Evolutionary conservation across 306 rosid genomes (phyloP), one percentile per base, ranked within the genome.

Genomic region (Crataegus laevigata): DNA sequence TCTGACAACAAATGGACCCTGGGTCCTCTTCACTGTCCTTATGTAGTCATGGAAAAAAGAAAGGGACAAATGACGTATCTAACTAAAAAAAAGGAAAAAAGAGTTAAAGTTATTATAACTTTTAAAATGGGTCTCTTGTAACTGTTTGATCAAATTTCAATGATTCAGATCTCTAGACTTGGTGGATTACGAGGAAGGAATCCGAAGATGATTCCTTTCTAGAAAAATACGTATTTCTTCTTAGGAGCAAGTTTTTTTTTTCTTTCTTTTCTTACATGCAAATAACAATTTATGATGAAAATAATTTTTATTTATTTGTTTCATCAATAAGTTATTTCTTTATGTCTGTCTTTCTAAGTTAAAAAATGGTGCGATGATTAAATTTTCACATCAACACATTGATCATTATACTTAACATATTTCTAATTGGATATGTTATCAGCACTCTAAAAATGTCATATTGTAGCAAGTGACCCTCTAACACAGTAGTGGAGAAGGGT

Each of bases 91-190:
- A 6, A 8, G 40, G 2, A 36, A 36, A 34, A 36, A 36, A 1
- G 1, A 2, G 10, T 2, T 36, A 7, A 36, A 36, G 0, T 36
- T 36, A 36, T 36, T 36, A 36, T 36, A 36, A 36, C 0, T 36
- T 36, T 36, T 36, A 36, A 7, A 36, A 9, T 36, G 0, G 9
- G 9, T 0, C 0, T 34, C 9, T 34, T 34, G 2, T 34, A 34
- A 1, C 0, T 0, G 2, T 36, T 36, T 2, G 40, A 36, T 36
- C 2, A 34, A 34, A 34, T 36, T 36, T 36, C 0, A 36, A 7
- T 36, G 9, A 0, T 0, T 0, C 0, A 0, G 10, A 36, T 36
- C 2, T 36, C 2, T 9, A 0, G 10, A 36, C 40, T 7, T 36
- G 9, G 2, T 36, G 40, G 7, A 36, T 7, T 36, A 36, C n/a